A percentile compares a stretch with the other conserved stretches of the same genome.
Evolutionary conservation across 805 yeast species (phyloP).

Genomic region (Priceomyces melissophilus): DNA sequence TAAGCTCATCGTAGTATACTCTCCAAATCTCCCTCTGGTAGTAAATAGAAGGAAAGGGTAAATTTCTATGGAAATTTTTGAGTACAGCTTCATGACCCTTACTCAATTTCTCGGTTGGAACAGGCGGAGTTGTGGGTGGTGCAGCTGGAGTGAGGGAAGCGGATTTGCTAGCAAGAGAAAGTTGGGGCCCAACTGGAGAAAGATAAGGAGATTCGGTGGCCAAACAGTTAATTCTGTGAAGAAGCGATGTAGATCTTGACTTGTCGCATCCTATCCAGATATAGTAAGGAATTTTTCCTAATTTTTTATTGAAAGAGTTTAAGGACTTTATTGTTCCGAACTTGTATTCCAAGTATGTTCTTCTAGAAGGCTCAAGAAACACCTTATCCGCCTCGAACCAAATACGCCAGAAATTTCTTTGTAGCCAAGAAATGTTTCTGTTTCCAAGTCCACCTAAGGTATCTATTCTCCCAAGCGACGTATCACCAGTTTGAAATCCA

Average conservation of each 20-base stretch:
- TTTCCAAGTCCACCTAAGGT: slow-evolving; percentile 71
- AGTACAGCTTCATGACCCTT: slow-evolving; percentile 81
- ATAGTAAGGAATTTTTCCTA: slow-evolving; percentile 79
- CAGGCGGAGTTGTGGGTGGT: neutral
- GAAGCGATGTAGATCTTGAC: slow-evolving; percentile 32
- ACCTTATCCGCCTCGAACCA: slow-evolving; percentile 88
- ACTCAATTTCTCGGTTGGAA: slow-evolving; percentile 18
- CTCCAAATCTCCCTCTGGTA: slow-evolving; percentile 78
- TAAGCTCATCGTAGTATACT: slow-evolving; percentile 72
- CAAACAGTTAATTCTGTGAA: slow-evolving; percentile 66
- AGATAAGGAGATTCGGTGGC: slow-evolving; percentile 82
- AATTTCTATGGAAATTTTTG: slow-evolving; percentile 53
- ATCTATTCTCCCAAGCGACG: slow-evolving; percentile 63
- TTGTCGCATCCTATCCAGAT: slow-evolving; percentile 70
- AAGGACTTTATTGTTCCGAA: slow-evolving; percentile 78
- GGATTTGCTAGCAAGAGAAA: slow-evolving; percentile 20
- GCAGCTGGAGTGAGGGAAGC: neutral
- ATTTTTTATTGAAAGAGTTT: slow-evolving; percentile 58
- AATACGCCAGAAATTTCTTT: slow-evolving; percentile 77
- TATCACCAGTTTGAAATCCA: slow-evolving; percentile 68
- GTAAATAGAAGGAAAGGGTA: slow-evolving; percentile 78
- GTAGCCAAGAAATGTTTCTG: slow-evolving; percentile 73
- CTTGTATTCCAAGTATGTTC: slow-evolving; percentile 78
- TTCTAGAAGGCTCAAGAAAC: slow-evolving; percentile 72
- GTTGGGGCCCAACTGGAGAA: slow-evolving; percentile 44